Conservation (phyloP, 805 yeast genomes). For the Schwanniomyces yamadae region DNA sequence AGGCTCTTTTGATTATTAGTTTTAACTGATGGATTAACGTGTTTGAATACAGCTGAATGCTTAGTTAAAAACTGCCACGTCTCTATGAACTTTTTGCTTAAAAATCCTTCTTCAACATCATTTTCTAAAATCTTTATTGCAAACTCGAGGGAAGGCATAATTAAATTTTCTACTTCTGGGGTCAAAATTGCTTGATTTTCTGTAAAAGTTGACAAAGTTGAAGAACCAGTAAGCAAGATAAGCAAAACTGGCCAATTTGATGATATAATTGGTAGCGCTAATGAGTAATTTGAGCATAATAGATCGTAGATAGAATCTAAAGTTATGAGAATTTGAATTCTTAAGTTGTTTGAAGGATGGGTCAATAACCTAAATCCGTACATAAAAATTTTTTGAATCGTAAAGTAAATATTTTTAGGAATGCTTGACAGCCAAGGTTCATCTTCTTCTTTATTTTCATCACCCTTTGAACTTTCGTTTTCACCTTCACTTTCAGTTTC, state of each 20-base stretch:
- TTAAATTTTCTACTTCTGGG: constrained; percentile 16
- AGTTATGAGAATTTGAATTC: constrained; percentile 55
- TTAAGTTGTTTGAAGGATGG: constrained; percentile 60
- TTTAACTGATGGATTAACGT: neutral
- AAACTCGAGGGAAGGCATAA: constrained; percentile 29
- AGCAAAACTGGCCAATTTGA: constrained; percentile 33
- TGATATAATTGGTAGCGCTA: constrained; percentile 33
- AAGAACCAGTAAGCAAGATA: constrained; percentile 15
- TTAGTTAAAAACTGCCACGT: constrained; percentile 35
- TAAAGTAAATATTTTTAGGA: constrained; percentile 56
- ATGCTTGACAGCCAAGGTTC: constrained; percentile 64
- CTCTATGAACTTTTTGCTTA: constrained; percentile 46
- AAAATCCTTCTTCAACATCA: constrained; percentile 41
- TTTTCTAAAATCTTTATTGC: constrained; percentile 24
- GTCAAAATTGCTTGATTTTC: constrained; percentile 5
- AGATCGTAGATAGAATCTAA: constrained; percentile 30
- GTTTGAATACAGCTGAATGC: constrained; percentile 4
- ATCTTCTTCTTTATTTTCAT: constrained; percentile 13
- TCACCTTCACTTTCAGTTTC: constrained; percentile 14
- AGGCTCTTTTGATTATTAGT: constrained; percentile 1
- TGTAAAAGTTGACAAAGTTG: constrained; percentile 8
- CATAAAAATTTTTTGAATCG: constrained; percentile 58
- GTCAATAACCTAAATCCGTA: constrained; percentile 71
- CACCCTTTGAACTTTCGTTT: constrained; percentile 16
- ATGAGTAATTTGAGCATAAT: constrained; percentile 28